These are phyloP conservation scores for Buxus sempervirens DNA, from an alignment of 164 flowering plant genomes.

Conservation along the genomic window DNA sequence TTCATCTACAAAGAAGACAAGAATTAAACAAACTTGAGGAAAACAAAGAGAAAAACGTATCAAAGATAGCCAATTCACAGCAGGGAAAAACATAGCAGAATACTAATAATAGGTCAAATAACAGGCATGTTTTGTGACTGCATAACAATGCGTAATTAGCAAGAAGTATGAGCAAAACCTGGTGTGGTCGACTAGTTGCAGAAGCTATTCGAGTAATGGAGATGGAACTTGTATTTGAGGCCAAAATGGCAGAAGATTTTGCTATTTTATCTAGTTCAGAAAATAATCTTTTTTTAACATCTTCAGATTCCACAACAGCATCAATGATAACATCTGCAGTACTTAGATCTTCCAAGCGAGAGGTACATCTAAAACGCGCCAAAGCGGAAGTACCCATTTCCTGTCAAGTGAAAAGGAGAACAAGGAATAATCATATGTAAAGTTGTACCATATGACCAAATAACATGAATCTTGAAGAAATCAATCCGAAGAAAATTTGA, in stretches of 20 bases:
- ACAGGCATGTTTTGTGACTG: background rate
- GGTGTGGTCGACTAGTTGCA: conserved; percentile 60
- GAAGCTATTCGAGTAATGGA: conserved; percentile 87
- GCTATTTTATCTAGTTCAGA: conserved; percentile 57
- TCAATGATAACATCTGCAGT: conserved; percentile 76
- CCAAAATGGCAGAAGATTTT: conserved; percentile 72
- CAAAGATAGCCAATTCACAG: too few relatives aligned
- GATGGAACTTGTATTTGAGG: conserved; percentile 97
- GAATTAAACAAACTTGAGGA: too few relatives aligned
- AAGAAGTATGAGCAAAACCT: conserved; percentile 42
- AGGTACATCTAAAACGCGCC: conserved; percentile 42
- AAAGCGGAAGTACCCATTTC: conserved; percentile 42
- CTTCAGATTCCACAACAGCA: conserved; percentile 95
- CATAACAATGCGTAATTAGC: background rate
- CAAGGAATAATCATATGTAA: too few relatives aligned
- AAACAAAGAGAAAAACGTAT: too few relatives aligned
- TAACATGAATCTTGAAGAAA: background rate
- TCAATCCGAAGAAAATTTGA: too few relatives aligned
- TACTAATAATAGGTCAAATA: background rate
- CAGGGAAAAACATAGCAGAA: background rate
- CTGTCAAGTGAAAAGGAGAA: conserved; percentile 30
- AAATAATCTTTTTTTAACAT: conserved; percentile 72
- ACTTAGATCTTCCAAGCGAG: conserved; percentile 56
- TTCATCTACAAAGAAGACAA: too few relatives aligned
- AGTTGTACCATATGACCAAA: background rate